These are phyloP conservation scores for Iodosphaeria phyllophila DNA, from an alignment of 2,329 filamentous ascomycete genomes.

Conservation along the genomic window DNA sequence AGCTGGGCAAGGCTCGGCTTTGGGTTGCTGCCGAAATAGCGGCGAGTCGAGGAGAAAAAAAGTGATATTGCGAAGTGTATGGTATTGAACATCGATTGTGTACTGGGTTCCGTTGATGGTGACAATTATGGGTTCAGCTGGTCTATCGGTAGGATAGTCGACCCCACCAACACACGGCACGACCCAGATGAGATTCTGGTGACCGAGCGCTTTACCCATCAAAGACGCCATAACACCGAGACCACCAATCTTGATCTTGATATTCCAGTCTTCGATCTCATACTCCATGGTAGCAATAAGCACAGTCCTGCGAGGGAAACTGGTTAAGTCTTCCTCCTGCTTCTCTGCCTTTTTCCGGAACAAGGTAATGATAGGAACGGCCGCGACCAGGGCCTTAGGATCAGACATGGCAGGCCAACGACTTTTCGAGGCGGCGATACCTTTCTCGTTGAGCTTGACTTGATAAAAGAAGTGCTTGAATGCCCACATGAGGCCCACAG, in stretches of 20 bases:
- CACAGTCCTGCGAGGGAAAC: slow-evolving; percentile 27
- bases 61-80: slow-evolving; percentile 44
- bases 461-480: slow-evolving; percentile 35
- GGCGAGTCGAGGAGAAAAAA: slow-evolving; percentile 49
- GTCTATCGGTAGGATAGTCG: slow-evolving; percentile 40
- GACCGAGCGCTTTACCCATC: slow-evolving; percentile 45
- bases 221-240: slow-evolving; percentile 52
- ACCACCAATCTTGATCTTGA: slow-evolving; percentile 55
- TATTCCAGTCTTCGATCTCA: slow-evolving; percentile 49
- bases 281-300: slow-evolving; percentile 57
- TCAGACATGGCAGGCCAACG: too few species aligned
- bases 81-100: slow-evolving; percentile 44
- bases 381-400: neutral
- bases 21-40: slow-evolving; percentile 44
- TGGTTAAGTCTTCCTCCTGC: neutral
- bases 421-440: slow-evolving; percentile 15
- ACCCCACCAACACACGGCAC: slow-evolving; percentile 43
- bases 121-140: slow-evolving; percentile 40
- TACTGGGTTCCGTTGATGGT: slow-evolving; percentile 41
- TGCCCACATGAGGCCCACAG: slow-evolving; percentile 26
- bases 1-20: slow-evolving; percentile 43
- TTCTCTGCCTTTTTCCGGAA: neutral
- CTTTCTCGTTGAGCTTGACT: slow-evolving; percentile 38
- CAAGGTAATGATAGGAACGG: neutral
- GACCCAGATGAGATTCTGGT: slow-evolving; percentile 49